Percentiles rank a stretch among this genome's conserved stretches.
These are phyloP conservation scores for Arachis hypogaea DNA, from an alignment of 306 rosid species.

Conservation along the genomic window DNA sequence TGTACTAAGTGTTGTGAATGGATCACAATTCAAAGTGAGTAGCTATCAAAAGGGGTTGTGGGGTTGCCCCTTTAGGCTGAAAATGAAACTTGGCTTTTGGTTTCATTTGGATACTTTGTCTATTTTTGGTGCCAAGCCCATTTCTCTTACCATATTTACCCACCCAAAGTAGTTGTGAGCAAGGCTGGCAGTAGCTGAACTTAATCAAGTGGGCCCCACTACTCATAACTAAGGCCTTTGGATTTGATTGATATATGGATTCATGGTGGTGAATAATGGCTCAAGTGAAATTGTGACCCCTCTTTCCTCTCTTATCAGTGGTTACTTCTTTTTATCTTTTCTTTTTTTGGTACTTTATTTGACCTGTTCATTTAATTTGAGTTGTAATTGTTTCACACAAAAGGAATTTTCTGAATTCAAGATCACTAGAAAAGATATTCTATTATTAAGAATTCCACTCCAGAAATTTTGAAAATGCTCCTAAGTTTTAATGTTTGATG, in stretches of 20 bases:
- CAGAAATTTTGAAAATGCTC: too few species aligned
- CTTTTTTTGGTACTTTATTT: constrained; percentile 23
- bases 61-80: constrained; percentile 52
- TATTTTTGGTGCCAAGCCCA: constrained; percentile 39
- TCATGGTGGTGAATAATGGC: constrained; percentile 2
- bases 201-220: constrained; percentile 45
- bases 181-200: constrained; percentile 67
- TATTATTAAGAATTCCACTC: too few species aligned
- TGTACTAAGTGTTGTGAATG: constrained; percentile 55
- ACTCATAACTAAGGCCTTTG: constrained; percentile 43
- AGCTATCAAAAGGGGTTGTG: constrained; percentile 49
- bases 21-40: constrained; percentile 55
- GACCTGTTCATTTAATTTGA: too few species aligned
- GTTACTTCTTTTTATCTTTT: constrained; percentile 21
- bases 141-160: constrained; percentile 40
- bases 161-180: constrained; percentile 53
- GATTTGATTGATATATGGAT: constrained; percentile 38
- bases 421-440: background rate
- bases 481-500: too few species aligned
- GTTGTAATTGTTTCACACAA: too few species aligned
- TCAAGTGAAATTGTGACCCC: constrained; percentile 17
- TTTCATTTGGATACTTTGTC: constrained; percentile 43
- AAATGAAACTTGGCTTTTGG: constrained; percentile 54
- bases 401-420: too few species aligned
- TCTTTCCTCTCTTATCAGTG: background rate